Conservation (phyloP, 768 basidiomycete species). For the Fistulinella prunicolor region DNA sequence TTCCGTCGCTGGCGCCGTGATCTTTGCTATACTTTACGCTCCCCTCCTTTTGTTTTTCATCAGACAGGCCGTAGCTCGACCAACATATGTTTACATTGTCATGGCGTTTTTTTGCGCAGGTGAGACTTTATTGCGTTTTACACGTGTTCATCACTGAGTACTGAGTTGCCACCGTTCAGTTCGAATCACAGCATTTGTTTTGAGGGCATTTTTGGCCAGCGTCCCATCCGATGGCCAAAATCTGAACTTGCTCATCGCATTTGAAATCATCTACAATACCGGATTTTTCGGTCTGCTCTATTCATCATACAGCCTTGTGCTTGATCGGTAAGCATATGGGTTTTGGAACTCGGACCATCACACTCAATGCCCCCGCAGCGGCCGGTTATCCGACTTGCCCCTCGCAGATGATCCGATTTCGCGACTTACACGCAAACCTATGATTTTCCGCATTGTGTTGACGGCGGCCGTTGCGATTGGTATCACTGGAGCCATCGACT, state of each 20-base stretch:
- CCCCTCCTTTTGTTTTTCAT: slow-evolving; percentile 27
- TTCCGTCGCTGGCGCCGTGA: slow-evolving; percentile 31
- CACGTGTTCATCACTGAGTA: neutral
- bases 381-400: slow-evolving; percentile 24
- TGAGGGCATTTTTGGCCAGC: slow-evolving; percentile 29
- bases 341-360: neutral
- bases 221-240: slow-evolving; percentile 21
- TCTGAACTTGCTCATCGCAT: slow-evolving; percentile 24
- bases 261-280: slow-evolving; percentile 32
- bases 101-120: slow-evolving; percentile 29
- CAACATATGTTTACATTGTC: slow-evolving; percentile 29
- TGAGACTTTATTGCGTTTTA: slow-evolving; percentile 8
- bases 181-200: slow-evolving; percentile 29
- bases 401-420: slow-evolving; percentile 21
- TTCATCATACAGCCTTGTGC: slow-evolving; percentile 33
- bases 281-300: slow-evolving; percentile 37
- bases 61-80: slow-evolving; percentile 16
- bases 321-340: slow-evolving; percentile 27
- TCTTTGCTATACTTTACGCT: slow-evolving; percentile 31
- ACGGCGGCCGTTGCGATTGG: slow-evolving; percentile 23
- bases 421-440: slow-evolving; percentile 19
- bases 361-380: slow-evolving; percentile 7
- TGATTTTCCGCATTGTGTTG: slow-evolving; percentile 25
- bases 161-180: slow-evolving; percentile 26
- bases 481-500: slow-evolving; percentile 26